Base-by-base conservation (phyloP, 805 yeast genomes). In the Starmerella potacharoeniae region DNA sequence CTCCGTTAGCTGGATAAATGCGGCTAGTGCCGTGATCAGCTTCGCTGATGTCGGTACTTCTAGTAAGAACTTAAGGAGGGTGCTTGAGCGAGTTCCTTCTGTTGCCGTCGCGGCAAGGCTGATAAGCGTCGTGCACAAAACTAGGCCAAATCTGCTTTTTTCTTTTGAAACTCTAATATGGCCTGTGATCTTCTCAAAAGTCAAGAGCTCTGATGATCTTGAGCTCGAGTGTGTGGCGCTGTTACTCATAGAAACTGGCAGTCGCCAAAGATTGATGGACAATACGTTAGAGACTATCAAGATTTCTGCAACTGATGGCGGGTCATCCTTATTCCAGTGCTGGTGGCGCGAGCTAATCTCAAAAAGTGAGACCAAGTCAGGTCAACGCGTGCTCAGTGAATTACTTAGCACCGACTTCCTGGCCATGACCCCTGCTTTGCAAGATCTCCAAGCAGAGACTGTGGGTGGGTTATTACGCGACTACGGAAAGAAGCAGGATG, bases 21-120 rank as follows among this genome's bases (percentile, higher is more conserved):
- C 65, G 2, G 56, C 54, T 1, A 47, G 60, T 3, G 54, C 58
- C 1, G 37, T 58, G 4, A 3, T 59, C 31, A 10, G 54, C 14
- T 58, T 42, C 22, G 54, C 68, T 1, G 65, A 61, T 31, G 60
- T 65, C 36, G 58, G 31, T 7, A 35, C 51, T 5, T 46, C 49
- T 30, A 35, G 33, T 6, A 43, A 35, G 33, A 40, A 13, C 30
- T 35, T 54, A 14, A 31, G 40, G 33, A 39, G 31, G 37, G 16
- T 47, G 7, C 13, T 53, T 13, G 52, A 46, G 28, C 6, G 28
- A 7, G 31, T 54, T 5, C 37, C 43, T 34, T 7, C 34, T 16
- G 33, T 46, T 10, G 28, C 17, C n/a, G 40, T 48, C 5, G 30
- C 47, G 5, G 28, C 34, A 5, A 6, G 41, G 5, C 11, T 40